Conservation (phyloP, 306 rosid species). For the Glycine tomentella region DNA sequence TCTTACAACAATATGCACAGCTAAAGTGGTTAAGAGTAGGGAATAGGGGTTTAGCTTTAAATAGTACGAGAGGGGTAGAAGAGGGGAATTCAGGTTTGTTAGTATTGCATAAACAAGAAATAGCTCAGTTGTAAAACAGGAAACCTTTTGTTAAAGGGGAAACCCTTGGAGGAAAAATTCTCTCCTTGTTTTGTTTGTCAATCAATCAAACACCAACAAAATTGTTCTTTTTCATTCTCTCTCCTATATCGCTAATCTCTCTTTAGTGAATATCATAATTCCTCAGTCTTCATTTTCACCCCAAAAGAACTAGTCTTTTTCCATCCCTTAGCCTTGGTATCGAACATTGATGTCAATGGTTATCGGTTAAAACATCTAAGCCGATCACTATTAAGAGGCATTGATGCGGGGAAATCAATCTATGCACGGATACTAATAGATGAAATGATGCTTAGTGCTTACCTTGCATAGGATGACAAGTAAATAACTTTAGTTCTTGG, state of each 20-base stretch:
- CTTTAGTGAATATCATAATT: not conserved
- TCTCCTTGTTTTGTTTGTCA: not conserved
- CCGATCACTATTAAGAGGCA: not conserved
- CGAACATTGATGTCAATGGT: not conserved
- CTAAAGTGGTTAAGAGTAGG: not conserved
- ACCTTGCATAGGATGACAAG: constrained; percentile 63
- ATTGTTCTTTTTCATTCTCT: not conserved
- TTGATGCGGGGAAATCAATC: not conserved
- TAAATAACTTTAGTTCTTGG: constrained; percentile 57
- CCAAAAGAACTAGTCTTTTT: not conserved
- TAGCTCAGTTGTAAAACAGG: not conserved
- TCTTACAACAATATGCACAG: not conserved
- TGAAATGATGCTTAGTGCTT: constrained; percentile 44
- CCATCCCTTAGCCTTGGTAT: constrained; percentile 7
- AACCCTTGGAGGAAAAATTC: not conserved
- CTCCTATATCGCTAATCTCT: not conserved
- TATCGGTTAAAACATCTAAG: not conserved
- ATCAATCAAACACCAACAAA: not conserved
- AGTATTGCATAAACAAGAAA: not conserved
- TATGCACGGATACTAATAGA: constrained; percentile 25
- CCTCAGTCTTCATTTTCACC: not conserved
- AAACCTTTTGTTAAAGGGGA: not conserved
- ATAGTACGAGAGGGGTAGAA: not conserved
- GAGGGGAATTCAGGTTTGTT: not conserved
- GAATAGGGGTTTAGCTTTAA: not conserved